These are phyloP conservation scores for Penicillium malachiteum DNA, from an alignment of 495 filamentous ascomycete species.

Conservation along the genomic window DNA sequence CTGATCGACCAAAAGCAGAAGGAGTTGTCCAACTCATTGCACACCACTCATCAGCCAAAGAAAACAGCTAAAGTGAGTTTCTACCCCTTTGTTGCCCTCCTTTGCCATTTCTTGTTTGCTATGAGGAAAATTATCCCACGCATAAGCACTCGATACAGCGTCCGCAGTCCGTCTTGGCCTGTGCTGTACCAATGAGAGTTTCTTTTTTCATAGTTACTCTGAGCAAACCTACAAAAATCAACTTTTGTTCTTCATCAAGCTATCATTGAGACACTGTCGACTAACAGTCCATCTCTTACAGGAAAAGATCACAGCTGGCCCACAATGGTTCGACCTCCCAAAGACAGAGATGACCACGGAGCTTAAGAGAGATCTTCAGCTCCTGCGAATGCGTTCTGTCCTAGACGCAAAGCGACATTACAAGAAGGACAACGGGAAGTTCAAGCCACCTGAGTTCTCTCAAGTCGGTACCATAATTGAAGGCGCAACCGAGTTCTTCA, in stretches of 20 bases:
- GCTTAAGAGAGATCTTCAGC: slow-evolving; percentile 81
- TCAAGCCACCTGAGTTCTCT: slow-evolving; percentile 70
- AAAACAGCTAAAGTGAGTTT: slow-evolving; percentile 44
- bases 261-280: background rate
- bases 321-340: slow-evolving; percentile 82
- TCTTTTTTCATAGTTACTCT: slow-evolving; percentile 98
- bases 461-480: slow-evolving; percentile 88
- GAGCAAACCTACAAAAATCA: slow-evolving; percentile 49
- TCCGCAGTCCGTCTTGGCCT: slow-evolving; percentile 72
- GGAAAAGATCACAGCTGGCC: slow-evolving; percentile 60
- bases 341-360: slow-evolving; percentile 78
- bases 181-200: slow-evolving; percentile 72
- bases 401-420: slow-evolving; percentile 89
- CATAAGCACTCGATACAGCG: slow-evolving; percentile 62
- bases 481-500: slow-evolving; percentile 86
- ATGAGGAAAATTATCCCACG: slow-evolving; percentile 70
- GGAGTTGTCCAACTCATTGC: slow-evolving; percentile 39
- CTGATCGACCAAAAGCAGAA: slow-evolving; percentile 44
- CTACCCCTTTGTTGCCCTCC: slow-evolving; percentile 13
- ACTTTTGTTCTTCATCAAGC: background rate
- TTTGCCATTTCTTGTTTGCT: slow-evolving; percentile 29
- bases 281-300: slow-evolving; percentile 34
- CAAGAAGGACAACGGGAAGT: slow-evolving; percentile 75
- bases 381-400: slow-evolving; percentile 84
- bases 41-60: slow-evolving; percentile 39